These are phyloP conservation scores for Cladosporium phlei DNA, from an alignment of 2,329 filamentous ascomycete species.

Conservation along the genomic window DNA sequence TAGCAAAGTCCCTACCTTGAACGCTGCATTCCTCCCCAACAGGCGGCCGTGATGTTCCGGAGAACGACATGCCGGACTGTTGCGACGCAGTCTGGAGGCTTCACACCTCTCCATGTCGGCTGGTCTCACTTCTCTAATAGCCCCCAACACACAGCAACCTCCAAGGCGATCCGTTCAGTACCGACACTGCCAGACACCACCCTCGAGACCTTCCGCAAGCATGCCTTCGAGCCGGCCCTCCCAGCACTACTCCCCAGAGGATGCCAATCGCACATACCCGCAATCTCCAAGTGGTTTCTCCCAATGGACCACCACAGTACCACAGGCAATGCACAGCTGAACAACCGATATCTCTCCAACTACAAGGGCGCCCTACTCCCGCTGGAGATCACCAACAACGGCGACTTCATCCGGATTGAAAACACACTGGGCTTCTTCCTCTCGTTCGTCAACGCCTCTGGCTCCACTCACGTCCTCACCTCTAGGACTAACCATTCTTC, in stretches of 20 bases:
- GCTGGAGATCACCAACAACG: constrained; percentile 51
- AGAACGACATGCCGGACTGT: too few species aligned
- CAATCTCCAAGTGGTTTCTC: constrained; percentile 57
- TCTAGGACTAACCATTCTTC: constrained; percentile 1
- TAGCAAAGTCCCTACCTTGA: too few species aligned
- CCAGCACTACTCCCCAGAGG: constrained; percentile 50
- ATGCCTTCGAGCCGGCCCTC: constrained; percentile 49
- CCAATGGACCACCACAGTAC: too few species aligned
- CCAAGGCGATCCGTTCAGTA: constrained; percentile 16
- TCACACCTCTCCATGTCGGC: too few species aligned
- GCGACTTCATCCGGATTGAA: constrained; percentile 53
- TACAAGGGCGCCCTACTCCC: constrained; percentile 51
- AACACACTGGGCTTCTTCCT: constrained; percentile 63
- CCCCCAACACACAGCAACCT: too few species aligned
- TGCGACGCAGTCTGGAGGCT: too few species aligned
- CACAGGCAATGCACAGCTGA: too few species aligned
- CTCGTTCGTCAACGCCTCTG: constrained; percentile 40
- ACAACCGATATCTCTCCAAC: constrained; percentile 41
- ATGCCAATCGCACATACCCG: constrained; percentile 47
- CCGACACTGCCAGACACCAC: constrained; percentile 23
- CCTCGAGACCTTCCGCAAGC: constrained; percentile 46
- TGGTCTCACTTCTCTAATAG: too few species aligned
- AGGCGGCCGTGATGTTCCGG: too few species aligned
- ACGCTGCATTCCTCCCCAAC: too few species aligned
- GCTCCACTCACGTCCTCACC: constrained; percentile 10